Percentiles rank a stretch among this genome's conserved stretches.
Evolutionary conservation across 1,284 basidiomycete species (phyloP).

Genomic region (Sanguinoderma infundibulare): DNA sequence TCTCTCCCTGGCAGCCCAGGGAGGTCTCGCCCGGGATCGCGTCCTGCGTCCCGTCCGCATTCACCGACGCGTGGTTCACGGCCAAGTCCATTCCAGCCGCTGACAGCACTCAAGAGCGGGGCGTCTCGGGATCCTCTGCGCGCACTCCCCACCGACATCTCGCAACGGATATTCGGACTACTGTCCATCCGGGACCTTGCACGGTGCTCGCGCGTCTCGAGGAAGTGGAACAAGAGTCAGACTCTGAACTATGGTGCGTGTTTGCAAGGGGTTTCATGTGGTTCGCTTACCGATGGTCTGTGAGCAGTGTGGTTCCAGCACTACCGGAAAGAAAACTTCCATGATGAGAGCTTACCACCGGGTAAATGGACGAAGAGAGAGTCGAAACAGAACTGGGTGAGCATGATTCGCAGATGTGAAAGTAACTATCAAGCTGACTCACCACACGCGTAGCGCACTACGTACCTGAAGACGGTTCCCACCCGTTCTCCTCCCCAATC

Average conservation of each 20-base stretch:
- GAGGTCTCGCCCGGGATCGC: slow-evolving; percentile 47
- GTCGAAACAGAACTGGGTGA: slow-evolving; percentile 84
- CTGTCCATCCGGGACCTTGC: slow-evolving; percentile 74
- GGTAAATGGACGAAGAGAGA: slow-evolving; percentile 88
- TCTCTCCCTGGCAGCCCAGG: slow-evolving; percentile 54
- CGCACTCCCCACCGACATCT: slow-evolving; percentile 78
- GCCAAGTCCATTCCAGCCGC: slow-evolving; percentile 47
- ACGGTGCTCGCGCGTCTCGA: slow-evolving; percentile 78
- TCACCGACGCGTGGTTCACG: slow-evolving; percentile 62
- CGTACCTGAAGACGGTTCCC: slow-evolving; percentile 53
- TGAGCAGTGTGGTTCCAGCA: slow-evolving; percentile 87
- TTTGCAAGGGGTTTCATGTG: background rate
- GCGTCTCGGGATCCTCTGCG: slow-evolving; percentile 64
- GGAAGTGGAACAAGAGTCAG: slow-evolving; percentile 87
- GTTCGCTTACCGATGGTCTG: background rate
- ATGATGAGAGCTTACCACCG: slow-evolving; percentile 73
- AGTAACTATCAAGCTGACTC: background rate
- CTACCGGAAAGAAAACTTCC: slow-evolving; percentile 79
- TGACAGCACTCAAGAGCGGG: slow-evolving; percentile 25
- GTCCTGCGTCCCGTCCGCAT: slow-evolving; percentile 59
- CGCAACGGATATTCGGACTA: slow-evolving; percentile 74
- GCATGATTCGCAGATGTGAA: slow-evolving; percentile 24
- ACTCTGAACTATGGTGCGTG: slow-evolving; percentile 86
- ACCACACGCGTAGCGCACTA: slow-evolving; percentile 49
- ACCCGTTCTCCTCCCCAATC: slow-evolving; percentile 48